Evolutionary conservation across 306 rosid genomes (phyloP), one percentile per base, ranked within the genome.

Genomic region (Urtica urens): DNA sequence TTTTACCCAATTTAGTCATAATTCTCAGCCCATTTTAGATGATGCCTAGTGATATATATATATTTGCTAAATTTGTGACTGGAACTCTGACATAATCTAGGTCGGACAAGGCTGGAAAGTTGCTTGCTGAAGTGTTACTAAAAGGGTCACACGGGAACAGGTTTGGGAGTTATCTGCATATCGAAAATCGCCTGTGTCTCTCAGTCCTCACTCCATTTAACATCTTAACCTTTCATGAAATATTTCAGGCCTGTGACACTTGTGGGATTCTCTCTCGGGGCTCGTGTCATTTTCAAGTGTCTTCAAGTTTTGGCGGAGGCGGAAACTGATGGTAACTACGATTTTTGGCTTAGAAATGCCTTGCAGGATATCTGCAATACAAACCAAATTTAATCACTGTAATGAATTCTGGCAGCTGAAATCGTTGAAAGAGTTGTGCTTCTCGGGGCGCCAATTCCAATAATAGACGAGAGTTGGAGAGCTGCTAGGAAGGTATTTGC

Each of bases 71-170:
- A 23, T 47, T 4, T 10, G 28, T 38, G 0, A 29, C 46, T 46
- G 12, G 24, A 50, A 16, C 26, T 42, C 52, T 40, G 20, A 9
- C 28, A 26, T 58, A 35, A 66, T 63, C 62, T 50, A 73, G 79
- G 58, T 73, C 79, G 66, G 79, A 73, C 59, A 73, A 73, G 64
- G 79, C 79, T 38, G 79, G 75, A 29, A 64, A 24, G 53, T 59
- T 73, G 50, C 79, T 73, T 20, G 79, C 79, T 3, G 79, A 68
- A 44, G 74, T 68, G 19, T 51, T 73, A 48, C 26, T 68, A 31
- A 68, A 73, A 55, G 79, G 79, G 30, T 14, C 57, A 51, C 79
- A 73, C 33, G 79, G 79, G 60, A 73, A 73, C 65, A 73, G 79
- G 74, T 64, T 33, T 12, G 16, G 13, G 41, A 24, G 27, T 25